These are phyloP conservation scores for Tetradesmus lagerheimii DNA, from an alignment of 139 green algal genomes.

Conservation along the genomic window DNA sequence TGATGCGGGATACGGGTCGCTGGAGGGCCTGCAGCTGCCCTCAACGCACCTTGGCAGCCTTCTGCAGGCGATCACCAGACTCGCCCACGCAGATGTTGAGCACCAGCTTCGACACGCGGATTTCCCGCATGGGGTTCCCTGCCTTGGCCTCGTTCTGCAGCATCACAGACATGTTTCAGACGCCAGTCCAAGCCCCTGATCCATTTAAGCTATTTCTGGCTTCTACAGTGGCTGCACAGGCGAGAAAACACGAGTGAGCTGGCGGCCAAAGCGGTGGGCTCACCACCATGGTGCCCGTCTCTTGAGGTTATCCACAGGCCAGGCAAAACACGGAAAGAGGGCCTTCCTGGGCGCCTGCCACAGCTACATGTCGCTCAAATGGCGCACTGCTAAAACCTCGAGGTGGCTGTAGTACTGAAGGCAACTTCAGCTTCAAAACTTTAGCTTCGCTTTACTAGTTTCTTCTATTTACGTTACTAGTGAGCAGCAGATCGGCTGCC, in stretches of 20 bases:
- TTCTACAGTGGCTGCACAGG: not conserved
- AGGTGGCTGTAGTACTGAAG: not conserved
- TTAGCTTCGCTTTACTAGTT: not conserved
- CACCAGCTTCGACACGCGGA: slow-evolving; percentile 98
- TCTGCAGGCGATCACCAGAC: slow-evolving; percentile 98
- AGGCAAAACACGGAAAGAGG: not conserved
- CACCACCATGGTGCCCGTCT: not conserved
- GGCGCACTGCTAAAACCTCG: not conserved
- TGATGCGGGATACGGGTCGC: not conserved
- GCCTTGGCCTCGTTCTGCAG: slow-evolving; percentile 76
- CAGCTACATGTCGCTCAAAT: not conserved
- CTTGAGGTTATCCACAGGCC: not conserved
- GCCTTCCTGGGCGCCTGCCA: not conserved
- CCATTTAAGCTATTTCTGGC: not conserved
- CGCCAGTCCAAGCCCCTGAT: not conserved
- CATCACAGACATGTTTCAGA: not conserved
- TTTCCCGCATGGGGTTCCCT: slow-evolving; percentile 96
- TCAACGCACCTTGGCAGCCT: slow-evolving; percentile 94
- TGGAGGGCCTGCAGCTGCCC: not conserved
- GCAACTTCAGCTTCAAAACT: not conserved
- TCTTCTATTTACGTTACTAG: not conserved
- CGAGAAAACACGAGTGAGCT: not conserved
- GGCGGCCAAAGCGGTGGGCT: not conserved
- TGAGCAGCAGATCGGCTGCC: not conserved
- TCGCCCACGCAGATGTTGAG: slow-evolving; percentile 99